Conservation (phyloP, 78 protist species). For the Planoprotostelium fungivorum region DNA sequence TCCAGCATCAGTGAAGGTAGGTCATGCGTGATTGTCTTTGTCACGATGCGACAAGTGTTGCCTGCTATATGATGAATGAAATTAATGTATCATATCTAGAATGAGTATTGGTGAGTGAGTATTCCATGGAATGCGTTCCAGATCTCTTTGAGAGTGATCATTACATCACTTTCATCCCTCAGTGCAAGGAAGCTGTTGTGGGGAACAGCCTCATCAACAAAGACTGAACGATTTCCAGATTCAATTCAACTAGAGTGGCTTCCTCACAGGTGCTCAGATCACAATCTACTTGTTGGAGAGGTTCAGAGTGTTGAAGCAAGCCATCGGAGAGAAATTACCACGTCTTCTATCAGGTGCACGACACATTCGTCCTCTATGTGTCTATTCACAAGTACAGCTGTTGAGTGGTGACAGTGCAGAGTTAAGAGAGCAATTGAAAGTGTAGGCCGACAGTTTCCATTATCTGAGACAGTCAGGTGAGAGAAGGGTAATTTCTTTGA, state of each 20-base stretch:
- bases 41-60: no score
- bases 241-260: slow-evolving; percentile 35
- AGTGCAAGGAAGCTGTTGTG: slow-evolving; percentile 60
- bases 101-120: no score
- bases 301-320: slow-evolving; percentile 80
- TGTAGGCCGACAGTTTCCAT: slow-evolving; percentile 41
- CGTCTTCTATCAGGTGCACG: not conserved
- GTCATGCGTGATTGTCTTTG: no score
- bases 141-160: slow-evolving; percentile 98
- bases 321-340: slow-evolving; percentile 39
- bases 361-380: no score
- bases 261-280: slow-evolving; percentile 82
- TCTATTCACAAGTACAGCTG: slow-evolving; percentile 29
- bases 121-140: no score
- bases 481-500: not conserved
- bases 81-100: no score
- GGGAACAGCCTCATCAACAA: slow-evolving; percentile 63
- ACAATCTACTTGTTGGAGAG: slow-evolving; percentile 73
- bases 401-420: slow-evolving; percentile 44
- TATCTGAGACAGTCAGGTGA: slow-evolving; percentile 23
- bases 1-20: no score
- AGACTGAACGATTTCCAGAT: no score
- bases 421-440: not conserved
- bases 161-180: slow-evolving; percentile 64
- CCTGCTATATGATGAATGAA: no score